Evolutionary conservation across 202 grass and related monocot species (phyloP).

Genomic region (Panicum hallii): DNA sequence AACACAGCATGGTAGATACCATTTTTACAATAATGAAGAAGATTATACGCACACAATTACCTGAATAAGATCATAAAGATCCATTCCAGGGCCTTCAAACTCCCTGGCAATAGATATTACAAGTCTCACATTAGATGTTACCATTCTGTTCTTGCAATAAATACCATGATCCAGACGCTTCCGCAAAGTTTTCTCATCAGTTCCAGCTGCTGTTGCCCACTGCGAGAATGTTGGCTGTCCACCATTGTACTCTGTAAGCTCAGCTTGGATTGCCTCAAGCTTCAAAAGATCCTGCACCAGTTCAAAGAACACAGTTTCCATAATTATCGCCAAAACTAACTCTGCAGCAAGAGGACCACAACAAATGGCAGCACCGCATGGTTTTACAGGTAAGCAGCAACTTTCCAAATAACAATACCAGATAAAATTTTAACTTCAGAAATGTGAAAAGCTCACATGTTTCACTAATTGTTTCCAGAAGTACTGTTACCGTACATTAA

Average conservation of each 20-base stretch:
- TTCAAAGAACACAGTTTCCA: constrained; percentile 30
- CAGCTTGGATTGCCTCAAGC: constrained; percentile 65
- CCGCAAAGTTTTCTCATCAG: constrained; percentile 62
- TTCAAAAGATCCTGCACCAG: constrained; percentile 73
- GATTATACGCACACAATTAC: constrained; percentile 29
- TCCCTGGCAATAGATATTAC: constrained; percentile 88
- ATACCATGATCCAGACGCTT: constrained; percentile 67
- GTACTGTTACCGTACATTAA: not conserved
- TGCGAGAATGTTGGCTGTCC: constrained; percentile 69
- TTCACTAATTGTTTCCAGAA: not conserved
- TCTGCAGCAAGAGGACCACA: constrained; percentile 20
- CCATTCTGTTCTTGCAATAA: constrained; percentile 82
- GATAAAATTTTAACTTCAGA: constrained; percentile 13
- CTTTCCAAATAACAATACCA: not conserved
- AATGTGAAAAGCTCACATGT: constrained; percentile 12
- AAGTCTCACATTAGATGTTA: constrained; percentile 82
- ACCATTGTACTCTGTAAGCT: constrained; percentile 61
- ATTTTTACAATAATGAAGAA: constrained; percentile 17
- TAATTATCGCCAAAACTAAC: constrained; percentile 40
- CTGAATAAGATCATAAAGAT: constrained; percentile 91
- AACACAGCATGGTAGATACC: constrained; percentile 42
- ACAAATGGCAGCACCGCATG: not conserved
- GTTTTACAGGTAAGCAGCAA: not conserved
- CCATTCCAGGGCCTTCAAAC: constrained; percentile 61
- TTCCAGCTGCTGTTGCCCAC: constrained; percentile 70